A percentile compares a stretch with the other conserved stretches of the same genome.
phyloP scores from a whole-genome alignment of 768 basidiomycete genomes.

The Cubamyces lactineus region DNA sequence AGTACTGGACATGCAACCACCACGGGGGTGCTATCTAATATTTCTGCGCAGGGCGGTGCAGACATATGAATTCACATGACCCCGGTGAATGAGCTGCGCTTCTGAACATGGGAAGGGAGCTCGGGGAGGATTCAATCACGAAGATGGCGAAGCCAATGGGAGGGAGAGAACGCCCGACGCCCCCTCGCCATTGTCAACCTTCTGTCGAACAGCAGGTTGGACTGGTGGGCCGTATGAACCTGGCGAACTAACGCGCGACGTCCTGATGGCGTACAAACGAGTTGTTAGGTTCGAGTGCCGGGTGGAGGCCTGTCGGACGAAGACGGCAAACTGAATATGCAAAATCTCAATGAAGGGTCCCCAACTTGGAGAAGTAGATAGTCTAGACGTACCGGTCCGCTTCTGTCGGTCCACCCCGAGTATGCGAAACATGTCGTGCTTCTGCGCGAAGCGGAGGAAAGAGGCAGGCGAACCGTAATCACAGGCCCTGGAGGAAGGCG shows the following conservation, averaged over 20 bases:
- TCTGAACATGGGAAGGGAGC: not conserved
- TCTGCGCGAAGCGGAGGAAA: not conserved
- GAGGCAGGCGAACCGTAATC: conserved; percentile 9
- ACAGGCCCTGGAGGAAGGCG: conserved; percentile 53
- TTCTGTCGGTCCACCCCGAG: too few species aligned
- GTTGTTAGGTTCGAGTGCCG: not conserved
- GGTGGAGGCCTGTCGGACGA: too few species aligned
- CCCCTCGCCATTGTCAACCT: not conserved
- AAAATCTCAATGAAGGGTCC: too few species aligned
- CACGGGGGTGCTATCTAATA: not conserved
- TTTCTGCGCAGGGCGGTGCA: conserved; percentile 3
- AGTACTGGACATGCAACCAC: not conserved
- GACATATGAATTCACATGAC: conserved; percentile 6
- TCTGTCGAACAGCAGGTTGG: not conserved
- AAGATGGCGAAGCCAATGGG: not conserved
- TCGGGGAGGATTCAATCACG: not conserved
- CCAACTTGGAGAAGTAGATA: too few species aligned
- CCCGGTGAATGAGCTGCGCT: not conserved
- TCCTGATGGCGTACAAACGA: not conserved
- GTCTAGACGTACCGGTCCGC: too few species aligned
- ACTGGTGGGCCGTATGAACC: not conserved
- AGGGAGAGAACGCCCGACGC: too few species aligned
- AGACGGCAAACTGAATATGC: too few species aligned
- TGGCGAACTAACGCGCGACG: not conserved
- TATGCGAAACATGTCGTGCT: too few species aligned